Evolutionary conservation across 768 basidiomycete genomes (phyloP).

Genomic region (Polyporus arcularius): DNA sequence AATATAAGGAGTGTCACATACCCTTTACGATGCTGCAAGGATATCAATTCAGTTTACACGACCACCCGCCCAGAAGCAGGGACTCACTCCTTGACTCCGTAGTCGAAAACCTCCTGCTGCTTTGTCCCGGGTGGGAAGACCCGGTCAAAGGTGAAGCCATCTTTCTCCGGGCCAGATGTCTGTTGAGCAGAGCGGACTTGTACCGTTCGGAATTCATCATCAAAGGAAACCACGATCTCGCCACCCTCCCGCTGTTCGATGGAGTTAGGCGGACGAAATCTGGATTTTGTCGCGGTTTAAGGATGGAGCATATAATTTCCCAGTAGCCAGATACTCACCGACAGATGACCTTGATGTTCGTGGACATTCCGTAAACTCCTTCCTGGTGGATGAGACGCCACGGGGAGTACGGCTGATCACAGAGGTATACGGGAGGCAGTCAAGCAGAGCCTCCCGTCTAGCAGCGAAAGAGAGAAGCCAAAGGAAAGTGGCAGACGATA

Average conservation of each 20-base stretch:
- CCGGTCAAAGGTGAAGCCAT: conserved; percentile 97
- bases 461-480: conserved; percentile 8
- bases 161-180: conserved; percentile 86
- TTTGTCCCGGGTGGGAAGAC: conserved; percentile 91
- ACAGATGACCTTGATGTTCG: conserved; percentile 98
- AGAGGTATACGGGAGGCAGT: conserved; percentile 23
- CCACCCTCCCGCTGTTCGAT: conserved; percentile 87
- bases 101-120: conserved; percentile 96
- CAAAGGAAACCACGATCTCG: conserved; percentile 87
- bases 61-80: not conserved
- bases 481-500: conserved; percentile 13
- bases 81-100: conserved; percentile 94
- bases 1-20: conserved; percentile 29
- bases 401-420: conserved; percentile 11
- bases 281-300: conserved; percentile 31
- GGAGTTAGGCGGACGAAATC: conserved; percentile 94
- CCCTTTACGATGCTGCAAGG: conserved; percentile 82
- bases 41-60: not conserved
- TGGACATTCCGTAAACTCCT: conserved; percentile 60
- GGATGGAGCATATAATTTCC: not conserved
- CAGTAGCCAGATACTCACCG: conserved; percentile 58
- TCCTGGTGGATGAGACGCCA: conserved; percentile 22
- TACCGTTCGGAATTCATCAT: conserved; percentile 83
- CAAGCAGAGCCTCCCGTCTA: conserved; percentile 19
- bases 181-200: conserved; percentile 71